Base-by-base conservation (phyloP, 2,329 filamentous ascomycete genomes). In the Emergomyces orientalis region DNA sequence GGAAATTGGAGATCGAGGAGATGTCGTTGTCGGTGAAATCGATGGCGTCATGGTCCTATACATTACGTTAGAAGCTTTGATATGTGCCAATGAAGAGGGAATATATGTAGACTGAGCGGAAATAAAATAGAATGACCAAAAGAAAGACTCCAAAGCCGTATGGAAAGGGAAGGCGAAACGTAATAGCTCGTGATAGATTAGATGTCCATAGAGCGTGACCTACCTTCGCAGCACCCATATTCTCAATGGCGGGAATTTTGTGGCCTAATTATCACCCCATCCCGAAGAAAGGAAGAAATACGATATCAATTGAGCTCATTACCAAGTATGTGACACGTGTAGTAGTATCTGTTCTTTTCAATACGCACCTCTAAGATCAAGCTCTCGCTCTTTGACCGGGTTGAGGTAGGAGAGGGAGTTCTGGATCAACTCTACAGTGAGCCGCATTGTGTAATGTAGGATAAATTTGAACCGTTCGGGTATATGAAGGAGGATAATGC, bases 1-100 rank as follows among this genome's bases (percentile, higher is more conserved):
- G 94, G 75, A 99, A 96, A 79, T 97, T 97, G 68, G 87, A 88
- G 67, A 99, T 84, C 59, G 88, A 82, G 70, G 90, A 86, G 72
- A 99, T 93, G 77, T 97, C 92, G 77, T 99, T 99, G 82, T 99
- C 94, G 77, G 94, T 97, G 72, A 99, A 88, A 80, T 99, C 94
- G 82, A 99, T 95, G 68, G 90, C 87, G 81, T 97, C 94, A 84
- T 95, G 91, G 71, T 92, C 90, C 90, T 95, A 71, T 19, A 9
- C 19, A 27, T 27, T 34, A 43, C 30, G 25, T 59, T 57, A 45
- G 14, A 47, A 51, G 25, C 54, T 60, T 61, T 63, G 37, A n/a
- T 58, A 37, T 30, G 34, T 25, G n/a, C 14, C 3, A 34, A 54
- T 30, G 30, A 11, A 13, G 3, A 2, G 30, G 25, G 27, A 17